Evolutionary conservation across 2,329 filamentous ascomycete genomes (phyloP).

Genomic region (Calonectria montana): DNA sequence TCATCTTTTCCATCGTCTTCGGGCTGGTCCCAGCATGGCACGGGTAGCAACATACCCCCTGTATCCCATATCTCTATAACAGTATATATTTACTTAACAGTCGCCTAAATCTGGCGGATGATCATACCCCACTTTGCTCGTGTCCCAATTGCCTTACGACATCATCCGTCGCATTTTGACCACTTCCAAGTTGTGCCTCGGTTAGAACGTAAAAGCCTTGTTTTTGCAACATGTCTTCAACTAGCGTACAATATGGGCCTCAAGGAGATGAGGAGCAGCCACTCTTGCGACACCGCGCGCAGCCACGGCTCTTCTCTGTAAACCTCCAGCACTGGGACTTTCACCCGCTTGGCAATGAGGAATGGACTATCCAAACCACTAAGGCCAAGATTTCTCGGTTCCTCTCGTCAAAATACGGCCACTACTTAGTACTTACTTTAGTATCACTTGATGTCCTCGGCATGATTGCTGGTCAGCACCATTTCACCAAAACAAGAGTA

Average conservation of each 20-base stretch:
- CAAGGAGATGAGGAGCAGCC: conserved; percentile 18
- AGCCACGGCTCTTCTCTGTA: conserved; percentile 3
- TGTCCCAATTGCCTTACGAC: not conserved
- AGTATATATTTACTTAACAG: not conserved
- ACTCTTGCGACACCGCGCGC: conserved; percentile 2
- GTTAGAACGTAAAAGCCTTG: too few species aligned
- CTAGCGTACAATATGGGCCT: not conserved
- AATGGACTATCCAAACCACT: conserved; percentile 8
- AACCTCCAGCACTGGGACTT: conserved; percentile 23
- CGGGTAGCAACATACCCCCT: not conserved
- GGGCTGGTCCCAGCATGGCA: not conserved
- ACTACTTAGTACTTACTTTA: conserved; percentile 22
- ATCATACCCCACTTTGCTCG: not conserved
- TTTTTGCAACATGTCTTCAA: not conserved
- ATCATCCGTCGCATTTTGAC: not conserved
- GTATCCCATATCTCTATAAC: not conserved
- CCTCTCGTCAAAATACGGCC: conserved; percentile 22
- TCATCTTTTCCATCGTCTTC: not conserved
- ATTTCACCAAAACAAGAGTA: too few species aligned
- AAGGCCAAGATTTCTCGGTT: conserved; percentile 10
- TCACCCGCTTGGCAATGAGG: not conserved
- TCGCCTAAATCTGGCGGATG: not conserved
- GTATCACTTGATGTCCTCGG: conserved; percentile 25
- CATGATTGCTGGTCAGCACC: conserved; percentile 25
- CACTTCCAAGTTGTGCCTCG: not conserved